Percentiles rank a stretch among this genome's conserved stretches.
phyloP scores from a whole-genome alignment of 371 early-diverging fungal species.

The Blakeslea trispora region DNA sequence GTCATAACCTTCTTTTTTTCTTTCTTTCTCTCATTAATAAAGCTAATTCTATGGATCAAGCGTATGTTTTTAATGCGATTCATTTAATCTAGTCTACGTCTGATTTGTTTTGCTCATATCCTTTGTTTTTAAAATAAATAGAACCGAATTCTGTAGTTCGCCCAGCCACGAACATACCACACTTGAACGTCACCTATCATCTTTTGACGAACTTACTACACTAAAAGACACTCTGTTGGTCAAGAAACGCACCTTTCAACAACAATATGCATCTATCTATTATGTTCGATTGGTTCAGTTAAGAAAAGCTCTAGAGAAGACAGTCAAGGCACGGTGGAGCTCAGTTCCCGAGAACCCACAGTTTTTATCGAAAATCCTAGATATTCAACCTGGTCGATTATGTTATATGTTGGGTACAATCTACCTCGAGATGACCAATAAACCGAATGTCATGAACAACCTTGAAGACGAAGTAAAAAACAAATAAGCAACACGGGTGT shows the following conservation, averaged over 20 bases:
- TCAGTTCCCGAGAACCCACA: constrained; percentile 35
- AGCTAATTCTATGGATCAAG: too few species aligned
- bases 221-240: constrained; percentile 51
- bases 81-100: too few species aligned
- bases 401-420: constrained; percentile 86
- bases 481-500: too few species aligned
- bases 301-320: constrained; percentile 53
- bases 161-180: constrained; percentile 10
- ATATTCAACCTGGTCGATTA: constrained; percentile 60
- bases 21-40: too few species aligned
- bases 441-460: constrained; percentile 88
- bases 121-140: too few species aligned
- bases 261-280: constrained; percentile 88
- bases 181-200: constrained; percentile 26
- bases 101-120: too few species aligned
- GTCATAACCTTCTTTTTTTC: too few species aligned
- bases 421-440: constrained; percentile 80
- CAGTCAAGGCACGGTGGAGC: constrained; percentile 60
- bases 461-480: constrained; percentile 71
- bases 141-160: constrained; percentile 15
- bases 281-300: constrained; percentile 71
- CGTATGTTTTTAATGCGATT: too few species aligned
- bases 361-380: constrained; percentile 67
- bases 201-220: constrained; percentile 36
- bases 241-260: constrained; percentile 59